Conservation (phyloP, 2,329 filamentous ascomycete genomes). For the Teratosphaeriaceae sp. region DNA sequence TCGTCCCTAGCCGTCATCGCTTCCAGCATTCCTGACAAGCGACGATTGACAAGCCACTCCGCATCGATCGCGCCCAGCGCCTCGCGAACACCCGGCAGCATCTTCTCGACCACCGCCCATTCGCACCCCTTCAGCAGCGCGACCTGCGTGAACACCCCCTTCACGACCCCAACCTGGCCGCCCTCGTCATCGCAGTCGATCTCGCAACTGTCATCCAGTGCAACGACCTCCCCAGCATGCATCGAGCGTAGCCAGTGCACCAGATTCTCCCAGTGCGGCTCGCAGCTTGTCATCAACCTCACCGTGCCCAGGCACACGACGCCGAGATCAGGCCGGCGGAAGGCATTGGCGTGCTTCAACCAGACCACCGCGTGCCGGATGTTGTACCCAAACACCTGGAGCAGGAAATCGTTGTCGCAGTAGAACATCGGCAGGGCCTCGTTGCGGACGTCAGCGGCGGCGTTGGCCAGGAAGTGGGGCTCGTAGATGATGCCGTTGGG, state of each 20-base stretch:
- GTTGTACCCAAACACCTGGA: neutral
- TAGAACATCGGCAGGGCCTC: constrained; percentile 3
- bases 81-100: neutral
- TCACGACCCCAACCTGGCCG: neutral
- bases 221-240: neutral
- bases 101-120: neutral
- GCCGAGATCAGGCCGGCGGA: no score
- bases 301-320: neutral
- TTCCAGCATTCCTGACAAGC: neutral
- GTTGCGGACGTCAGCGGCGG: neutral
- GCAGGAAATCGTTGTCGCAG: constrained; percentile 2
- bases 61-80: neutral
- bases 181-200: neutral
- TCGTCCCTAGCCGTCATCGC: no score
- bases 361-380: neutral
- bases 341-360: neutral
- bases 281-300: neutral
- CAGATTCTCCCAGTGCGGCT: constrained; percentile 7
- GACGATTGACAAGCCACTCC: neutral
- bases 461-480: neutral
- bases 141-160: constrained; percentile 1
- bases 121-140: neutral
- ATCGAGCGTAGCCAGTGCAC: constrained; percentile 4
- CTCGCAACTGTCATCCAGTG: neutral
- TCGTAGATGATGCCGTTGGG: neutral